Conservation (phyloP, 2,329 filamentous ascomycete species). For the Xylariales sp. region DNA sequence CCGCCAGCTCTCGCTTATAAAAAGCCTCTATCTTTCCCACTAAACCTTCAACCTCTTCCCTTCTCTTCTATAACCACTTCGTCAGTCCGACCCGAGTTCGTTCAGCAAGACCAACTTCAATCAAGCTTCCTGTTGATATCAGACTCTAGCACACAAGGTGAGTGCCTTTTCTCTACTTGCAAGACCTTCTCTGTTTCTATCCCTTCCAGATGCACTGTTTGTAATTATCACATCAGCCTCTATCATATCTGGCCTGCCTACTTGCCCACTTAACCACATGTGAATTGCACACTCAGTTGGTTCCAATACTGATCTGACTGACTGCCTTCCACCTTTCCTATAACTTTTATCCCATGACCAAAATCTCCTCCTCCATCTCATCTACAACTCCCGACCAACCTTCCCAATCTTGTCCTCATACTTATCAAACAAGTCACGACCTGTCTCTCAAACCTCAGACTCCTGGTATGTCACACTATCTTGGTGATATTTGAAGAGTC, state of each 20-base stretch:
- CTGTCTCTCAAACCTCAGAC: not conserved
- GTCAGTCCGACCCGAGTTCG: not conserved
- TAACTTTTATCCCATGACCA: not conserved
- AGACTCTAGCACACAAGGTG: conserved; percentile 16
- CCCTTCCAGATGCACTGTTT: not conserved
- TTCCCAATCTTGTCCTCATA: not conserved
- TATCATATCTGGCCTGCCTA: not conserved
- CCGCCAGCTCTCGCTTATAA: not conserved
- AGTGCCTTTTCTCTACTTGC: not conserved
- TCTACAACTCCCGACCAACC: conserved; percentile 21
- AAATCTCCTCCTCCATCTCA: conserved; percentile 12
- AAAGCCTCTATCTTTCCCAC: not conserved
- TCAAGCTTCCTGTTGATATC: conserved; percentile 2
- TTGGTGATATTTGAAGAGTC: not conserved
- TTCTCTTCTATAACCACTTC: conserved; percentile 6
- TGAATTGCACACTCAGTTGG: not conserved
- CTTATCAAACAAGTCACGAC: not conserved
- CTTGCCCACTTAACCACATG: not conserved
- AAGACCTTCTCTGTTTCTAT: not conserved
- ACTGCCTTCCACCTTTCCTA: conserved; percentile 6
- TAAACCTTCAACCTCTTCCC: not conserved
- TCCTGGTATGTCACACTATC: not conserved
- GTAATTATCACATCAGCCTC: not conserved
- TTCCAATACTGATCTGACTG: not conserved
- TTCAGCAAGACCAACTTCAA: not conserved